phyloP scores from a whole-genome alignment of 345 rosid genomes.

The Acer saccharum region DNA sequence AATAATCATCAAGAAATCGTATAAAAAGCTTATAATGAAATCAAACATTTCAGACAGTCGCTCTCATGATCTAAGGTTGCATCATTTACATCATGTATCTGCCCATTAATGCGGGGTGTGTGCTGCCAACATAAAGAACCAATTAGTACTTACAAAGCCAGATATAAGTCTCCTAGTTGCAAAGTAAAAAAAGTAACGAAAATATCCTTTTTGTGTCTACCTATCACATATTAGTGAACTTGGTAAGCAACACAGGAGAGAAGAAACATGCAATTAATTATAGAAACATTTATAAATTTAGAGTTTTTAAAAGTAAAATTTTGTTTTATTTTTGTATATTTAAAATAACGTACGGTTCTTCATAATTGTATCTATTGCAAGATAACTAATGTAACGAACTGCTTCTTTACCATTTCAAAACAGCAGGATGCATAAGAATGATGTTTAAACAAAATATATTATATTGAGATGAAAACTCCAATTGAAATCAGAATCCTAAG shows the following conservation, averaged over 20 bases:
- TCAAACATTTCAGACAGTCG: no score
- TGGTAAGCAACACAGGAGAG: neutral
- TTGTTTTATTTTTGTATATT: neutral
- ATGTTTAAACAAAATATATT: no score
- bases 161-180: neutral
- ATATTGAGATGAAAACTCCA: neutral
- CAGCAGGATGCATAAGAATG: no score
- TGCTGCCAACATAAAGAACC: constrained; percentile 59
- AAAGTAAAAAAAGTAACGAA: no score
- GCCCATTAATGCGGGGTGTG: constrained; percentile 79
- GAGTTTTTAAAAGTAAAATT: no score
- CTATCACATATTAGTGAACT: neutral
- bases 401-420: neutral
- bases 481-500: neutral
- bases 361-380: neutral
- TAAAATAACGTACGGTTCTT: neutral
- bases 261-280: neutral
- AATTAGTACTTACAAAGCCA: neutral
- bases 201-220: neutral
- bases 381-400: neutral
- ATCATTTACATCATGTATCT: constrained; percentile 79
- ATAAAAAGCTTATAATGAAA: no score
- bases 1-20: no score
- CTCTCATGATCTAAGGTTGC: constrained; percentile 89
- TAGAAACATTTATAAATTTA: neutral